These are phyloP conservation scores for Termitomyces sp. DNA, from an alignment of 768 basidiomycete species.

Conservation along the genomic window DNA sequence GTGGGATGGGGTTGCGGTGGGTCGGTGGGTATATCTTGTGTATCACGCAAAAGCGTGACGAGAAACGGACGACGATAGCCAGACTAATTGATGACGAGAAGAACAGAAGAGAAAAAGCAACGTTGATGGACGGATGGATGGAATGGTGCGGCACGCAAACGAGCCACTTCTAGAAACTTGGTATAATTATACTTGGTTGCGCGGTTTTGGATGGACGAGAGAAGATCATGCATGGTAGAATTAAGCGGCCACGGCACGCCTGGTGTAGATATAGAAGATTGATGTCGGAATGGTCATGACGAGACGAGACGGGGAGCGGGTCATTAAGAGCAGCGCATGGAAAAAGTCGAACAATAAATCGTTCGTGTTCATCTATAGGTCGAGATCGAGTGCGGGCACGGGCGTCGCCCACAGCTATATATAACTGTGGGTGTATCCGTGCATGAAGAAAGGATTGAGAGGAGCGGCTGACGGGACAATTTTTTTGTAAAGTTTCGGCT, in stretches of 20 bases:
- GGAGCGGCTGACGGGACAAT: neutral
- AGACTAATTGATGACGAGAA: neutral
- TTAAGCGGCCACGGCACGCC: conserved; percentile 8
- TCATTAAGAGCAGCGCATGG: conserved; percentile 58
- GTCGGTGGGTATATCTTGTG: neutral
- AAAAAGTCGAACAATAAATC: conserved; percentile 7
- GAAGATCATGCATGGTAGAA: conserved; percentile 4
- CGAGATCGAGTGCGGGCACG: conserved; percentile 25
- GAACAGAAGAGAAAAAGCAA: neutral
- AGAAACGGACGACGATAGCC: conserved; percentile 5
- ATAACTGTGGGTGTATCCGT: conserved; percentile 7
- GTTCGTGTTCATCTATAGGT: conserved; percentile 25
- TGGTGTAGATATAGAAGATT: conserved; percentile 12
- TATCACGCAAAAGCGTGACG: conserved; percentile 5
- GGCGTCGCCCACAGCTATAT: neutral
- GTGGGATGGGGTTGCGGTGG: neutral
- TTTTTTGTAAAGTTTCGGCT: conserved; percentile 23
- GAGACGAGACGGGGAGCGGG: conserved; percentile 33
- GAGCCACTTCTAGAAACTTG: neutral
- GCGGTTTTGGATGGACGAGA: neutral
- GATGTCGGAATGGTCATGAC: conserved; percentile 34
- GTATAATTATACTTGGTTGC: neutral
- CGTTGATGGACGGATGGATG: neutral
- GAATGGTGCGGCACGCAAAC: neutral
- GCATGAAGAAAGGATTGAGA: conserved; percentile 9